Percentiles rank a stretch among this genome's conserved stretches.
Conservation (phyloP, 257 asterid genomes). For the Ballota nigra region DNA sequence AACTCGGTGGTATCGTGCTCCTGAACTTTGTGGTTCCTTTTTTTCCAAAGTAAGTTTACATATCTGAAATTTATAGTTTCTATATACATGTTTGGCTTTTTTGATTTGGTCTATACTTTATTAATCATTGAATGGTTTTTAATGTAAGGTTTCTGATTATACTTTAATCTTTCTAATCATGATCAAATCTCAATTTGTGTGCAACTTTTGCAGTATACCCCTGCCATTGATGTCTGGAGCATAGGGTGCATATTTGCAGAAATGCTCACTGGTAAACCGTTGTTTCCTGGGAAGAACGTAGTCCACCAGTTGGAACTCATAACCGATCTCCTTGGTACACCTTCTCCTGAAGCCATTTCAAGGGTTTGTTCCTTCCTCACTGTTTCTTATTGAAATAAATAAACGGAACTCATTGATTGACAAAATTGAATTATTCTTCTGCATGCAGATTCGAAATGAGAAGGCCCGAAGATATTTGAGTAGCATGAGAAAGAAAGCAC, state of each 20-base stretch:
- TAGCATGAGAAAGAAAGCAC: conserved; percentile 76
- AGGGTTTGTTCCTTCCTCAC: conserved; percentile 54
- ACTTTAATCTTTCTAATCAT: background rate
- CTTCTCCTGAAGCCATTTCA: conserved; percentile 75
- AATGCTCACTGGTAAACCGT: conserved; percentile 77
- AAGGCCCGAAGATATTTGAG: conserved; percentile 88
- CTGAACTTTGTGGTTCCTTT: conserved; percentile 98
- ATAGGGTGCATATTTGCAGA: conserved; percentile 95
- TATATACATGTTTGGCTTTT: background rate
- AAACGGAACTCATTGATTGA: background rate
- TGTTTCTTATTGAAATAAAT: background rate
- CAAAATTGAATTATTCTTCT: conserved; percentile 7
- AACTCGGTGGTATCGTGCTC: conserved; percentile 99
- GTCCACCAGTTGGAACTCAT: conserved; percentile 89
- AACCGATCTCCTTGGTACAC: conserved; percentile 91
- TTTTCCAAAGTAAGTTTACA: conserved; percentile 78
- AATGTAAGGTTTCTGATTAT: conserved; percentile 9
- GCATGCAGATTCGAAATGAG: conserved; percentile 80
- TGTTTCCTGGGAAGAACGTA: conserved; percentile 88
- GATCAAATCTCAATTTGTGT: background rate
- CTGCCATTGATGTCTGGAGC: conserved; percentile 97
- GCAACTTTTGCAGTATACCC: conserved; percentile 68
- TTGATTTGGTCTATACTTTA: background rate
- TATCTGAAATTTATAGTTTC: background rate
- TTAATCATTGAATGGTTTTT: background rate